These are phyloP conservation scores for Coffea eugenioides DNA, from an alignment of 257 asterid genomes.

Conservation along the genomic window DNA sequence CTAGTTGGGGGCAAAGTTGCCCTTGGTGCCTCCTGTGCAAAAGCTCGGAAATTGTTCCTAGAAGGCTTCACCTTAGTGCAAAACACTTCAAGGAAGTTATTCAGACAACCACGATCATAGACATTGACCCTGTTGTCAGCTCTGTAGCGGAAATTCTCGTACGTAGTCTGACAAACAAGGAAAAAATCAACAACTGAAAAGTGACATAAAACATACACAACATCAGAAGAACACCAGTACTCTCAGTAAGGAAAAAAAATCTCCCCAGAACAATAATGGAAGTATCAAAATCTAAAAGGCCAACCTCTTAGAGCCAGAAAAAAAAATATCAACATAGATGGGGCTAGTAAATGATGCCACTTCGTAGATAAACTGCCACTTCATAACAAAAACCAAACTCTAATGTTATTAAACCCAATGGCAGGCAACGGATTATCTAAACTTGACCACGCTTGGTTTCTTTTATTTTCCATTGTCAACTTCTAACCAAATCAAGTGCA, in stretches of 20 bases:
- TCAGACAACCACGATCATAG: constrained; percentile 82
- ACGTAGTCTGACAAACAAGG: constrained; percentile 69
- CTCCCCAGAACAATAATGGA: background rate
- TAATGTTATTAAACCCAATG: background rate
- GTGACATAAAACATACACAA: constrained; percentile 3
- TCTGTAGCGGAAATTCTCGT: constrained; percentile 93
- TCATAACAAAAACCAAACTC: background rate
- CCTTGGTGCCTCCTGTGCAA: constrained; percentile 69
- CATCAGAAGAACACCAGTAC: background rate
- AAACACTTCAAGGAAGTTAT: constrained; percentile 79
- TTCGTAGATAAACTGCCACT: background rate
- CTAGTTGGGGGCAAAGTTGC: constrained; percentile 51
- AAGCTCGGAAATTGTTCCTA: constrained; percentile 74
- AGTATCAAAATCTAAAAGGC: background rate
- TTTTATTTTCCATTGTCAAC: background rate
- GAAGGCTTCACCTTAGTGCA: constrained; percentile 87
- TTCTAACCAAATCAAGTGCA: background rate
- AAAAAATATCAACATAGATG: background rate
- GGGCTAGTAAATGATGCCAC: background rate
- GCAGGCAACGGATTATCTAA: background rate
- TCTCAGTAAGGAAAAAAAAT: background rate
- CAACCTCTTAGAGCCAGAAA: background rate
- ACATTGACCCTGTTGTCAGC: constrained; percentile 80
- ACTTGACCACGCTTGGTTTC: background rate
- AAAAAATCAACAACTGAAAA: constrained; percentile 13